Conservation (phyloP, 192 early-diverging fungal species). For the Rhizoclosmatium sp. region DNA sequence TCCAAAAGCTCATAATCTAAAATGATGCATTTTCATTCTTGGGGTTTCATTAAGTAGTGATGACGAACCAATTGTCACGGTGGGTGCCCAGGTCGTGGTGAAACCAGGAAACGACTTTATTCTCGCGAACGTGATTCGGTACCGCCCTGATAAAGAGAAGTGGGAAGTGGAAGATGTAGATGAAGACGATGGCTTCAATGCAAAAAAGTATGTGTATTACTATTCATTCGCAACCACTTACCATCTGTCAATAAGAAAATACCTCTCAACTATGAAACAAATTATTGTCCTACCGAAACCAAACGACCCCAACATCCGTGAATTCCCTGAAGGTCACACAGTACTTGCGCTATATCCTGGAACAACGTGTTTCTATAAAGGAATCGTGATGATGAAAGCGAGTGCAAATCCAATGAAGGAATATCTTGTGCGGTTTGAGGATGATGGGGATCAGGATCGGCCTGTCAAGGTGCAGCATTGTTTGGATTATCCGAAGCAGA, state of each 20-base stretch:
- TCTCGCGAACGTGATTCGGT: slow-evolving; percentile 46
- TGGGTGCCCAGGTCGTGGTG: slow-evolving; percentile 37
- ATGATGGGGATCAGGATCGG: slow-evolving; percentile 47
- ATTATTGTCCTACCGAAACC: not conserved
- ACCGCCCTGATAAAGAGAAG: slow-evolving; percentile 45
- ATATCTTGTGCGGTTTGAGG: slow-evolving; percentile 55
- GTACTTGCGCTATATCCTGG: slow-evolving; percentile 58
- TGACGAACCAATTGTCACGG: not conserved
- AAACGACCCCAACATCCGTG: not conserved
- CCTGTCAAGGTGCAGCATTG: slow-evolving; percentile 15
- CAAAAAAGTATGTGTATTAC: slow-evolving; percentile 14
- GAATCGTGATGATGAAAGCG: slow-evolving; percentile 42
- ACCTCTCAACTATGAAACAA: slow-evolving; percentile 9
- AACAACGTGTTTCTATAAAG: slow-evolving; percentile 58
- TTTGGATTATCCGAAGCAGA: slow-evolving; percentile 22
- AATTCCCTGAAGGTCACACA: slow-evolving; percentile 46
- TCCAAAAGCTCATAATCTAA: too few relatives aligned
- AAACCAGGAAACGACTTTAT: slow-evolving; percentile 51
- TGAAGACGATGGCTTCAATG: slow-evolving; percentile 41
- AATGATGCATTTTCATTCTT: not conserved
- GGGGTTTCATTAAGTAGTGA: not conserved
- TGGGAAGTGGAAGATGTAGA: slow-evolving; percentile 57
- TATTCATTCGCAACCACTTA: too few relatives aligned
- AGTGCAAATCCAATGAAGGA: slow-evolving; percentile 29
- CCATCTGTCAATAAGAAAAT: not conserved